Evolutionary conservation across 2,329 filamentous ascomycete species (phyloP).

Genomic region (Curvularia sp.): DNA sequence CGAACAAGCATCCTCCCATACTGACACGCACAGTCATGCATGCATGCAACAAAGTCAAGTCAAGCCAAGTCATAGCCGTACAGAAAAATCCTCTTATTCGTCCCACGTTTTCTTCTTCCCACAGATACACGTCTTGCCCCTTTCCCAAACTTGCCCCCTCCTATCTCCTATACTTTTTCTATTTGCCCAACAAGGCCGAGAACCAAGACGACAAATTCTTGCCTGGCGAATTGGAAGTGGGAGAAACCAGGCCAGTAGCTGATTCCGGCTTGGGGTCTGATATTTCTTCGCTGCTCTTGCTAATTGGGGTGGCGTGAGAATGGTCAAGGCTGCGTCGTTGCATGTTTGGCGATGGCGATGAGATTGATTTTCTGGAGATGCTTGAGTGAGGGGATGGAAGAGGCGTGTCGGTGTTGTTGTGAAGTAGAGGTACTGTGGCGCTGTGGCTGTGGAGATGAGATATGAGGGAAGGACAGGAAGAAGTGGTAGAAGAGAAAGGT

Average conservation of each 20-base stretch:
- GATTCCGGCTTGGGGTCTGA: constrained; percentile 12
- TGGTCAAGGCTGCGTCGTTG: constrained; percentile 17
- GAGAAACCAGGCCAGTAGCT: constrained; percentile 28
- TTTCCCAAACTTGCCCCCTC: neutral
- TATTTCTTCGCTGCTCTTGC: neutral
- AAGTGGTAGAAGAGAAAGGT: neutral
- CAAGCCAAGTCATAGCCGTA: neutral
- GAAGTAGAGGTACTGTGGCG: neutral
- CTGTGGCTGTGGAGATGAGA: constrained; percentile 4
- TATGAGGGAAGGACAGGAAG: neutral
- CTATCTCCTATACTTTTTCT: neutral
- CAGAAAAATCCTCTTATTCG: neutral
- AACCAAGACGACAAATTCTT: constrained; percentile 45
- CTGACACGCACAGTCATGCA: neutral
- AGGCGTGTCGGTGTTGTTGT: constrained; percentile 13
- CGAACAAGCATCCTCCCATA: neutral
- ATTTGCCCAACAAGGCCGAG: constrained; percentile 38
- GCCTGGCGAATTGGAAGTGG: constrained; percentile 34
- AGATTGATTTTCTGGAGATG: neutral
- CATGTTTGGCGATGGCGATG: neutral
- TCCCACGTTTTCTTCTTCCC: no score
- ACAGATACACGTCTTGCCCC: no score
- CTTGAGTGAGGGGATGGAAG: neutral
- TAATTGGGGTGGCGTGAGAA: constrained; percentile 2
- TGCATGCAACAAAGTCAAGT: neutral